Evolutionary conservation across 2,329 filamentous ascomycete species (phyloP).

Genomic region (Cytospora chrysosperma): DNA sequence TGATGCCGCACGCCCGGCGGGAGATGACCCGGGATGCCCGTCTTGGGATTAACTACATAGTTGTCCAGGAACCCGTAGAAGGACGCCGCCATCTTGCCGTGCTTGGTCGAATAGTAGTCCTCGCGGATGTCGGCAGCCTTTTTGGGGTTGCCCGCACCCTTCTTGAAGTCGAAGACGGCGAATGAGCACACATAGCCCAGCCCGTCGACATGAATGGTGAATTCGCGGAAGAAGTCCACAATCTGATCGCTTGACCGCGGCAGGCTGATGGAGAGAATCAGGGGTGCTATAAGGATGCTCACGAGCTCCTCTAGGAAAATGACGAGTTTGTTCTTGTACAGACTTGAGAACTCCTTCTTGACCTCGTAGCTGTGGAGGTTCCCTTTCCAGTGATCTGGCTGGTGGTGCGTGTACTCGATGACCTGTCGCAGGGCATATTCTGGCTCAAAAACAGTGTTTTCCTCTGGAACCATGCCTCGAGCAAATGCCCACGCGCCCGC

Average conservation of each 20-base stretch:
- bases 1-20: conserved; percentile 54
- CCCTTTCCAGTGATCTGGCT: conserved; percentile 83
- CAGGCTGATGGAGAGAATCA: conserved; percentile 82
- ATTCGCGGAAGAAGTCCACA: conserved; percentile 97
- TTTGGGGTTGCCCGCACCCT: conserved; percentile 56
- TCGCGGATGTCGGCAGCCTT: conserved; percentile 68
- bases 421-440: conserved; percentile 86
- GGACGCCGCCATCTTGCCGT: conserved; percentile 97
- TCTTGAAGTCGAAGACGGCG: conserved; percentile 95
- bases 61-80: conserved; percentile 95
- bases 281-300: conserved; percentile 87
- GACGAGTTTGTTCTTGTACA: conserved; percentile 89
- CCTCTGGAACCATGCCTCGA: conserved; percentile 80
- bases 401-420: conserved; percentile 89
- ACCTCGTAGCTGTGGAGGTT: conserved; percentile 93
- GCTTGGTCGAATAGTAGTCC: conserved; percentile 92
- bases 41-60: conserved; percentile 74
- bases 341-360: conserved; percentile 80
- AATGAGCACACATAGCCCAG: conserved; percentile 96
- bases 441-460: conserved; percentile 86
- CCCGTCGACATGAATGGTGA: conserved; percentile 94
- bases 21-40: conserved; percentile 61
- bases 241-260: conserved; percentile 88
- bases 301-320: conserved; percentile 92
- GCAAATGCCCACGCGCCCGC: conserved; percentile 81